Percentiles rank a stretch among this genome's conserved stretches.
These are phyloP conservation scores for Termitomyces sp. DNA, from an alignment of 768 basidiomycete genomes.

Conservation along the genomic window DNA sequence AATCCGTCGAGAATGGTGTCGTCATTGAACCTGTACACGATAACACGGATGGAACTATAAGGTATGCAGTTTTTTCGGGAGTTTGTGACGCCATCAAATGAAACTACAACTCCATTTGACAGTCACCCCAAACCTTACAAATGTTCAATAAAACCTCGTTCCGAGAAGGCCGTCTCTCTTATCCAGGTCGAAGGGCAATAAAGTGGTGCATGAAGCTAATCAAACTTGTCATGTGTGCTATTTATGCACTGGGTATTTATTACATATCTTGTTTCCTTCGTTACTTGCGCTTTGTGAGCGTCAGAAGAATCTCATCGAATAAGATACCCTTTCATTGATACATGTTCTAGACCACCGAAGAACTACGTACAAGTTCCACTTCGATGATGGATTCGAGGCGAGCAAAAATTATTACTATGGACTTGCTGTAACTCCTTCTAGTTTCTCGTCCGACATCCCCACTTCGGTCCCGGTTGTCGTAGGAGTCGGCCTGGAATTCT, in stretches of 20 bases:
- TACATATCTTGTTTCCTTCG: constrained; percentile 27
- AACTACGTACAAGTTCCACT: background rate
- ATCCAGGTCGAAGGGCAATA: constrained; percentile 38
- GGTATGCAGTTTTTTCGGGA: constrained; percentile 25
- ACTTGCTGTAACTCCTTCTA: background rate
- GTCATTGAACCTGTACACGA: constrained; percentile 48
- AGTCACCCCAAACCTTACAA: constrained; percentile 61
- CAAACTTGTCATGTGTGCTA: background rate
- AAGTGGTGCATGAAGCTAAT: background rate
- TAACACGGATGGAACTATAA: constrained; percentile 59
- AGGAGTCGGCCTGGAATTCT: constrained; percentile 3
- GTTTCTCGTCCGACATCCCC: constrained; percentile 14
- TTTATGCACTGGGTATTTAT: constrained; percentile 22
- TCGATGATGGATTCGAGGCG: background rate
- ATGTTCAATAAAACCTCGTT: constrained; percentile 56
- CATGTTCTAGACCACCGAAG: constrained; percentile 2
- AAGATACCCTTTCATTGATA: constrained; percentile 8
- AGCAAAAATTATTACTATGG: background rate
- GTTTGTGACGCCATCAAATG: background rate
- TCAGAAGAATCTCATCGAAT: constrained; percentile 12
- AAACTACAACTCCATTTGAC: constrained; percentile 5
- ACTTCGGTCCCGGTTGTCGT: constrained; percentile 9
- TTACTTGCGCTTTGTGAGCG: constrained; percentile 17
- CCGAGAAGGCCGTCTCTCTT: constrained; percentile 46
- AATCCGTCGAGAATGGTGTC: constrained; percentile 37